These are phyloP conservation scores for Eleusine coracana DNA, from an alignment of 176 grass and related monocot genomes.

Conservation along the genomic window DNA sequence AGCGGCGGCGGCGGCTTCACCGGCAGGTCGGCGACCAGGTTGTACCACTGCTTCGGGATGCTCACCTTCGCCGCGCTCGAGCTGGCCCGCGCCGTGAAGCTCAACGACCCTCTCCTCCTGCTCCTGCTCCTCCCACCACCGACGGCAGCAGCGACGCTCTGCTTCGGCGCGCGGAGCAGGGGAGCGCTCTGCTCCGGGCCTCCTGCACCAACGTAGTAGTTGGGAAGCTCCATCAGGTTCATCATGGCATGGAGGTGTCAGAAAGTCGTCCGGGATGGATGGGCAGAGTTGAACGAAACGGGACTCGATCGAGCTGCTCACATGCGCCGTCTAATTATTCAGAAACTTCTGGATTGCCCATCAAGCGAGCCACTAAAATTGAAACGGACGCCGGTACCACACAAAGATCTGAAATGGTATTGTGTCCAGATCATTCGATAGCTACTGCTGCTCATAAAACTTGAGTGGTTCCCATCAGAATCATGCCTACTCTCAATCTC, in stretches of 20 bases:
- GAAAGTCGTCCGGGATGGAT: background rate
- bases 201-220: background rate
- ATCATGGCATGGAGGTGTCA: background rate
- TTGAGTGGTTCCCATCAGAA: background rate
- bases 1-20: constrained; percentile 83
- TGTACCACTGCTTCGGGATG: constrained; percentile 97
- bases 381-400: too few species aligned
- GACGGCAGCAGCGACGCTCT: background rate
- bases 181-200: constrained; percentile 17
- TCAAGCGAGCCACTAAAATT: background rate
- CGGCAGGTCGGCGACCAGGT: constrained; percentile 80
- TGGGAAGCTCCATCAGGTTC: background rate
- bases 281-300: background rate
- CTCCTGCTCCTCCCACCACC: too few species aligned
- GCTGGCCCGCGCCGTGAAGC: constrained; percentile 38
- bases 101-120: background rate
- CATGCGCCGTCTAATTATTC: background rate
- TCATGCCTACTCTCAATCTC: background rate
- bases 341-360: background rate
- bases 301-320: background rate
- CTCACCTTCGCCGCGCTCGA: constrained; percentile 36
- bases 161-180: background rate
- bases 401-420: too few species aligned
- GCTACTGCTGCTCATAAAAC: too few species aligned
- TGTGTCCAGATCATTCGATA: background rate